These are phyloP conservation scores for Ottelia alismoides DNA, from an alignment of 106 monocot genomes.

Conservation along the genomic window DNA sequence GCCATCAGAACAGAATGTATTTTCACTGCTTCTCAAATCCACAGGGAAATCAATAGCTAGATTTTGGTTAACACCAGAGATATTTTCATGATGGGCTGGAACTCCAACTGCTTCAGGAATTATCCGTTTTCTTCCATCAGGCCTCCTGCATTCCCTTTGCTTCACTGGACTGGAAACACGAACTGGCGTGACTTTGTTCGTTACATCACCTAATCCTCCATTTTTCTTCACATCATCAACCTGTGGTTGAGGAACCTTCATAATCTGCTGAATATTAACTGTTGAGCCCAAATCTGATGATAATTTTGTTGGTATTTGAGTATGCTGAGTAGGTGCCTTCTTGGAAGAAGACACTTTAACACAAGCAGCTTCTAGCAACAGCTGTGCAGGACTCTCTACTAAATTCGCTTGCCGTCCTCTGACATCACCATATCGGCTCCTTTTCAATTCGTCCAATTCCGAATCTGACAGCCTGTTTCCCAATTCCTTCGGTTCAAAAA, in stretches of 20 bases:
- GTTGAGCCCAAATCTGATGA: slow-evolving; percentile 16
- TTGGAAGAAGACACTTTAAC: slow-evolving; percentile 53
- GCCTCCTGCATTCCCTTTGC: slow-evolving; percentile 83
- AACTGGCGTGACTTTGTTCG: slow-evolving; percentile 28
- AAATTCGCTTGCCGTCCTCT: slow-evolving; percentile 87
- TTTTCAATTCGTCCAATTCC: slow-evolving; percentile 90
- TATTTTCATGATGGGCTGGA: slow-evolving; percentile 51
- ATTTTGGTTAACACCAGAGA: slow-evolving; percentile 19
- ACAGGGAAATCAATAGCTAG: slow-evolving; percentile 39
- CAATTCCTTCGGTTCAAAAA: slow-evolving; percentile 90
- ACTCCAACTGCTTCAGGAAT: slow-evolving; percentile 91
- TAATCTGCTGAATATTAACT: slow-evolving; percentile 11
- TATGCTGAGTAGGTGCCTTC: slow-evolving; percentile 35
- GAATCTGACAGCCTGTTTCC: slow-evolving; percentile 65
- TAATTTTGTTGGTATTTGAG: slow-evolving; percentile 25
- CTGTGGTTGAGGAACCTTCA: slow-evolving; percentile 28
- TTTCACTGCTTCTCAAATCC: slow-evolving; percentile 32
- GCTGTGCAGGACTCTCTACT: slow-evolving; percentile 80
- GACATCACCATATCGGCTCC: slow-evolving; percentile 84
- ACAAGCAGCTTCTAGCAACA: slow-evolving; percentile 66
- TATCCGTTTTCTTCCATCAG: slow-evolving; percentile 91
- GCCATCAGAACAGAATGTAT: too few relatives aligned
- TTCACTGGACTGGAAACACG: slow-evolving; percentile 64
- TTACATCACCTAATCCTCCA: slow-evolving; percentile 17
- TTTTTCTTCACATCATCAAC: slow-evolving; percentile 46